Evolutionary conservation across 1,284 basidiomycete species (phyloP), one percentile per base, ranked within the genome.

Genomic region (Sporisorium sorghi): DNA sequence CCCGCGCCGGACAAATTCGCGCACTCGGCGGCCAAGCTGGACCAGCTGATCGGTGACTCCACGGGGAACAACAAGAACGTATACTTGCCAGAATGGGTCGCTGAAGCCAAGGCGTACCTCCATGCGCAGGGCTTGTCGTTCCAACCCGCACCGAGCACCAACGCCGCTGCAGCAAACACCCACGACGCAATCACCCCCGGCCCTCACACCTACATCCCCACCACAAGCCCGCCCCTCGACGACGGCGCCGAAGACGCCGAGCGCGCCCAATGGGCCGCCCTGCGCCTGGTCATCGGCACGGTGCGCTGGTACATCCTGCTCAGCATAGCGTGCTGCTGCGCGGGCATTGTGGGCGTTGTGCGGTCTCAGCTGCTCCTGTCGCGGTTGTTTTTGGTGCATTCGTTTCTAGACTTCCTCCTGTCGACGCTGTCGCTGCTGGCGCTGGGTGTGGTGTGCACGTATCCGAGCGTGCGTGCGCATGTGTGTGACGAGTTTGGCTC

Each of bases 381-480:
- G 19, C 26, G 78, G 12, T 54, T 80, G 19, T 80, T 80, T 28
- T 62, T 80, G 30, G 52, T 78, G 23, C 71, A 78, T 23, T 80
- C 74, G 19, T 80, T 76, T 49, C 64, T 80, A 28, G 78, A 80
- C 39, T 61, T 80, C 21, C 58, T 80, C 15, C 67, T 80, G 46
- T 77, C 62, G 0, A 73, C 78, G 10, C 57, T 78, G 23, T 80
- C 77, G 30, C 65, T 80, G 2, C 32, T 76, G 11, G 71, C 78
- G 1, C 54, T 80, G 2, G 60, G 66, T 11, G 44, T 80, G 35
- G 65, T 78, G 5, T 71, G 60, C 61, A 77, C 78, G 19, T 78
- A 78, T 21, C 70, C 78, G 10, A 54, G 52, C 3, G 61, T 80
- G 37, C 66, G 75, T 15, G 56, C 73, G 21, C 67, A 73, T 8